Conservation (phyloP, 345 rosid genomes). For the Salix purpurea region DNA sequence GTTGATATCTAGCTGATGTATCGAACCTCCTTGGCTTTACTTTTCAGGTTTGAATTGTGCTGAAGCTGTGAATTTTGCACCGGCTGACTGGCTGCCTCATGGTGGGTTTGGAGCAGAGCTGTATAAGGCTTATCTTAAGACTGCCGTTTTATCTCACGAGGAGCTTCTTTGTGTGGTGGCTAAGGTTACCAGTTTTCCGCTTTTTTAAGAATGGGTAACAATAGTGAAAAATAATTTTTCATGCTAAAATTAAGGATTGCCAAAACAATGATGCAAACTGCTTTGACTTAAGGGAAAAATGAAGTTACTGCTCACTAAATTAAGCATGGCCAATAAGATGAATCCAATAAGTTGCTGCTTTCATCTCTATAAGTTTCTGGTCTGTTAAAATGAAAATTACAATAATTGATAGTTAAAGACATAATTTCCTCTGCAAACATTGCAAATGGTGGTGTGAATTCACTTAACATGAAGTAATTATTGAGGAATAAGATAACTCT, state of each 20-base stretch:
- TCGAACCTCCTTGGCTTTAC: conserved; percentile 2
- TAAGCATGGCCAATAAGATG: too few relatives aligned
- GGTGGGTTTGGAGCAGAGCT: conserved; percentile 81
- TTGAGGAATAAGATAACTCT: neutral
- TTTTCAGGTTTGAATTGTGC: conserved; percentile 90
- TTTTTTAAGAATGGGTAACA: neutral
- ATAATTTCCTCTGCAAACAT: neutral
- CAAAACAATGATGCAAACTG: too few relatives aligned
- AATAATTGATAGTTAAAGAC: neutral
- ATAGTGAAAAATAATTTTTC: neutral
- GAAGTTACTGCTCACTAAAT: too few relatives aligned
- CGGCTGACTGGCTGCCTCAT: conserved; percentile 97
- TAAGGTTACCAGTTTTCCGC: conserved; percentile 42
- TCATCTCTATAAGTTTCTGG: too few relatives aligned
- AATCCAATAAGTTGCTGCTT: too few relatives aligned
- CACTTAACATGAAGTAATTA: too few relatives aligned
- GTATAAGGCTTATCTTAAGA: conserved; percentile 73
- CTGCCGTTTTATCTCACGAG: conserved; percentile 89
- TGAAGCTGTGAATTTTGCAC: conserved; percentile 97
- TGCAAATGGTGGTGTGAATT: neutral
- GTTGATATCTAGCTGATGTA: neutral
- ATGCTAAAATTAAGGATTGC: neutral
- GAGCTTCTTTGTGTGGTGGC: conserved; percentile 96
- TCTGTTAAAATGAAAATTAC: neutral
- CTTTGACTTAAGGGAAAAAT: too few relatives aligned